Evolutionary conservation across 176 grass and related monocot species (phyloP).

Genomic region (Ensete ventricosum): DNA sequence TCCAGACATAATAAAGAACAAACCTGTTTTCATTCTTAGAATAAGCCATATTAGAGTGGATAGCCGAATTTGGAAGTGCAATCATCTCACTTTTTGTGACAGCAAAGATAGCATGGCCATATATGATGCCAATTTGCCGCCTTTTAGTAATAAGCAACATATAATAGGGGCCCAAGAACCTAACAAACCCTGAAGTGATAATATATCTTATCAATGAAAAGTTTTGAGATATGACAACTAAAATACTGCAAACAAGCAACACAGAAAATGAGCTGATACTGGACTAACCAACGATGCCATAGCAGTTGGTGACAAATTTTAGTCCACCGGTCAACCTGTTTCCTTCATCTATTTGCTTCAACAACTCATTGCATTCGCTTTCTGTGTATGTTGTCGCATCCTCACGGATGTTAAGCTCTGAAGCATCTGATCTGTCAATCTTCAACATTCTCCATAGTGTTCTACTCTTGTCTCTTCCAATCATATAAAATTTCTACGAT

Average conservation of each 20-base stretch:
- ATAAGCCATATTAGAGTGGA: slow-evolving; percentile 27
- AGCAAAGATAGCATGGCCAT: slow-evolving; percentile 72
- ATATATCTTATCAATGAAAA: slow-evolving; percentile 15
- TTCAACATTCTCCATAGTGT: slow-evolving; percentile 60
- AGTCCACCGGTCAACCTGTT: slow-evolving; percentile 57
- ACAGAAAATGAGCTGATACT: slow-evolving; percentile 3
- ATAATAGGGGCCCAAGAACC: slow-evolving; percentile 82
- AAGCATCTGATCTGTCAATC: slow-evolving; percentile 59
- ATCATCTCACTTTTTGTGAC: slow-evolving; percentile 60
- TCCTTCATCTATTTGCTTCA: slow-evolving; percentile 49
- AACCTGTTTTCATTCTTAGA: slow-evolving; percentile 57
- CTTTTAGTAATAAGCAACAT: slow-evolving; percentile 83
- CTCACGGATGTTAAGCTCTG: slow-evolving; percentile 57
- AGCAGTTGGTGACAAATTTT: slow-evolving; percentile 80
- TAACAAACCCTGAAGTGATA: slow-evolving; percentile 64
- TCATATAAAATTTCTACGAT: slow-evolving; percentile 67
- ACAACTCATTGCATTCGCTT: slow-evolving; percentile 36
- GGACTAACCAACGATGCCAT: slow-evolving; percentile 74
- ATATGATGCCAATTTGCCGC: slow-evolving; percentile 68
- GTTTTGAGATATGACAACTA: background rate
- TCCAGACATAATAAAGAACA: background rate
- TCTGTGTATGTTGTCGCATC: slow-evolving; percentile 62
- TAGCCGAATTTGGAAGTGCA: slow-evolving; percentile 50
- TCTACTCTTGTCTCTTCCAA: slow-evolving; percentile 58
- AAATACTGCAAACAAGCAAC: background rate